A percentile compares a stretch with the other conserved stretches of the same genome.
Evolutionary conservation across 2,329 filamentous ascomycete species (phyloP).

Genomic region (Trichocomaceae sp.): DNA sequence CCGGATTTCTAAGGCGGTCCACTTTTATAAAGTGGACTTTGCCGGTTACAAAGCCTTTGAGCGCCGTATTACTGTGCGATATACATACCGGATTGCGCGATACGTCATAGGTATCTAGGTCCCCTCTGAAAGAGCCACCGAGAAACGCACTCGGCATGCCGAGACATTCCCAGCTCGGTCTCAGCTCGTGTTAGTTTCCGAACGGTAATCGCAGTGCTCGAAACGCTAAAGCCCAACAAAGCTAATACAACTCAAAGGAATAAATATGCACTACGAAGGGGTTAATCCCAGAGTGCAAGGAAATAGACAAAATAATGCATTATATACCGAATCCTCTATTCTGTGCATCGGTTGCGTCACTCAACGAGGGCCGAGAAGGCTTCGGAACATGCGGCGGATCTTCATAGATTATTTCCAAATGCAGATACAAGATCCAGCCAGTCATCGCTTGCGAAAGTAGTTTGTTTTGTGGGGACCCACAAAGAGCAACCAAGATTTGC

Average conservation of each 20-base stretch:
- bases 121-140: too few relatives aligned
- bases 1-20: neutral
- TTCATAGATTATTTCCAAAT: neutral
- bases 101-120: too few relatives aligned
- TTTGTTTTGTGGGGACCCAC: neutral
- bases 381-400: neutral
- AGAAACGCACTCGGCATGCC: neutral
- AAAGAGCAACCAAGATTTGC: neutral
- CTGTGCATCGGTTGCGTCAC: neutral
- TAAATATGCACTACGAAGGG: neutral
- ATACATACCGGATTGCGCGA: neutral
- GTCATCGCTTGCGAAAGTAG: neutral
- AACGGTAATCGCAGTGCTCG: neutral
- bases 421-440: neutral
- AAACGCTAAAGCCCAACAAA: neutral
- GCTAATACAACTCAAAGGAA: neutral
- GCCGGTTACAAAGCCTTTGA: neutral
- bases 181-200: neutral
- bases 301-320: neutral
- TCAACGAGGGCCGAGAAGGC: neutral
- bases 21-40: neutral
- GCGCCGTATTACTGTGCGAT: neutral
- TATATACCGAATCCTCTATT: neutral
- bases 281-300: neutral
- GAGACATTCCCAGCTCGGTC: neutral